Base-by-base conservation (phyloP, 2,329 filamentous ascomycete species). In the Pseudofabraea citricarpa region DNA sequence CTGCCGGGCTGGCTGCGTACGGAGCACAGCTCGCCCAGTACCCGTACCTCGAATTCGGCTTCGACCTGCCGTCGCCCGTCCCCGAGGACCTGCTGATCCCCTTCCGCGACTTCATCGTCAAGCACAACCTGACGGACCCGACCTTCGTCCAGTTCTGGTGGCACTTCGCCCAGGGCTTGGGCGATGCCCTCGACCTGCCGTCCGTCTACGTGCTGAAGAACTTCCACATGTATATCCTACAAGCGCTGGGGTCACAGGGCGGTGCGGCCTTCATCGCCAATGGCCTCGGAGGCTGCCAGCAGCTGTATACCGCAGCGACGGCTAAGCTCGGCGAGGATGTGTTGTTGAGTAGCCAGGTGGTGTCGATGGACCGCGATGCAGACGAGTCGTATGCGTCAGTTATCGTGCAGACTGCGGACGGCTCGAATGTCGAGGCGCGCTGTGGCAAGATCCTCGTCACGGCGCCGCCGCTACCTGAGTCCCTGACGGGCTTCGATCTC, bases 141-240 rank as follows among this genome's bases (percentile, higher is more conserved):
- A 6, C 7, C n/a, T 32, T 32, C 29, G 8, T 7, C 18, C 29
- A 32, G n/a, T 57, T 62, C 6, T 60, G 73, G 13, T 71, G 64
- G 47, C 51, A 54, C 10, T 65, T 65, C 43, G 64, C 66, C 18
- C 63, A 72, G 38, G 73, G 71, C 3, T 50, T 71, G 2, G 68
- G 68, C 13, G 66, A 74, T 47, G 59, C 72, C 24, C 56, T 70
- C 6, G 59, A 62, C 3, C 49, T 62, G 7, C 63, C 67, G 15
- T 69, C 69, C 0, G 43, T 77, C 6, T 72, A 72, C 49, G 61
- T 73, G 12, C 62, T 75, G 49, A 69, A 72, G 47, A 58, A 56
- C 2, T 65, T 68, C 40, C 62, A 63, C 5, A 8, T 37, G 2
- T 40, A 40, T 16, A 40, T 53, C 13, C 37, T 58, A 6, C 29